phyloP scores from a whole-genome alignment of 306 rosid species.

The Prunus salicina region DNA sequence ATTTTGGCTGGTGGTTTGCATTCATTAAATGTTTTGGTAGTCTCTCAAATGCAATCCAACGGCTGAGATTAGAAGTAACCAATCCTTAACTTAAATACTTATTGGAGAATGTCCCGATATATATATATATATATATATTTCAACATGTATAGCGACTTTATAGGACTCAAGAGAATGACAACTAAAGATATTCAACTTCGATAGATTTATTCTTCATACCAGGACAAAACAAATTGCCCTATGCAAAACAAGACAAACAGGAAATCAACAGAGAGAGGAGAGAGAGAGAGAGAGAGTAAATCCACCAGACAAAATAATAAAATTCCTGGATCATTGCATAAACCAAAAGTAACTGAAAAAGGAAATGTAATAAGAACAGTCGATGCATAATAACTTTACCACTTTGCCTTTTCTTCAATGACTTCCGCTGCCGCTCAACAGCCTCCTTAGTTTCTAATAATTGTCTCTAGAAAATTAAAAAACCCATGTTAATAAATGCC shows the following conservation, averaged over 20 bases:
- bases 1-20: too few relatives aligned
- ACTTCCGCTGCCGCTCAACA: conserved; percentile 88
- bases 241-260: not conserved
- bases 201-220: not conserved
- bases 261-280: not conserved
- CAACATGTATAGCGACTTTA: not conserved
- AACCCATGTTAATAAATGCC: conserved; percentile 4
- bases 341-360: not conserved
- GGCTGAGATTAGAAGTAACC: too few relatives aligned
- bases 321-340: not conserved
- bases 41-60: too few relatives aligned
- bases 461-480: conserved; percentile 54
- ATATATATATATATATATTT: too few relatives aligned
- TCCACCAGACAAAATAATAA: not conserved
- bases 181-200: not conserved
- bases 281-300: not conserved
- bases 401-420: conserved; percentile 78
- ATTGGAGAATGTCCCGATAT: too few relatives aligned
- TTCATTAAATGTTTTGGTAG: too few relatives aligned
- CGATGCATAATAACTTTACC: conserved; percentile 39
- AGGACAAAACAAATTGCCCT: not conserved
- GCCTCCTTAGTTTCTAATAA: conserved; percentile 87
- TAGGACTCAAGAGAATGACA: not conserved
- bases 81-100: too few relatives aligned
- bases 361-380: not conserved